Evolutionary conservation across 805 yeast genomes (phyloP).

Genomic region (Wickerhamiella occidentalis): DNA sequence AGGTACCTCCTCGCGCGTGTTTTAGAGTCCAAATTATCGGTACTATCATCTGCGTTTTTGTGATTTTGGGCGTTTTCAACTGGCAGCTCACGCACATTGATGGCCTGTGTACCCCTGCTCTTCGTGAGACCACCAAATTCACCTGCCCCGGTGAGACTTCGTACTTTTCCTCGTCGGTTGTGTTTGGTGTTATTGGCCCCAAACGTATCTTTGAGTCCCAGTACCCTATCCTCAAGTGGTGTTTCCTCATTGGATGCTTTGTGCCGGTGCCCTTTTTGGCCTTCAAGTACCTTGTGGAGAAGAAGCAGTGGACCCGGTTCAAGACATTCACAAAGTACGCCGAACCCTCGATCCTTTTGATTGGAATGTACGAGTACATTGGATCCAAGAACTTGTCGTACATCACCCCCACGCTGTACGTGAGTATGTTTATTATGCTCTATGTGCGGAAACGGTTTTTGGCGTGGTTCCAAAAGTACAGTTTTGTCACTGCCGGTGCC

Average conservation of each 20-base stretch:
- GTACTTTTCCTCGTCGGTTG: slow-evolving; percentile 39
- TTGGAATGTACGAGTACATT: slow-evolving; percentile 10
- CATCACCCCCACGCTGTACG: slow-evolving; percentile 15
- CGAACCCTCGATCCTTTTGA: slow-evolving; percentile 33
- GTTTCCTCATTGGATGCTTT: slow-evolving; percentile 44
- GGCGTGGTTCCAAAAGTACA: slow-evolving; percentile 42
- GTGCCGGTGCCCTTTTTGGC: slow-evolving; percentile 20
- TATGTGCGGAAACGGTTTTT: slow-evolving; percentile 35
- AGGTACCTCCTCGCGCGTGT: slow-evolving; percentile 33
- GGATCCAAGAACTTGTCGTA: slow-evolving; percentile 21
- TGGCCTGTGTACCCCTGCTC: slow-evolving; percentile 36
- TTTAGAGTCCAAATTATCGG: slow-evolving; percentile 32
- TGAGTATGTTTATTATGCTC: slow-evolving; percentile 12
- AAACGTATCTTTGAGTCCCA: slow-evolving; percentile 36
- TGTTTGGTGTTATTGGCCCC: slow-evolving; percentile 56
- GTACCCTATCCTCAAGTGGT: slow-evolving; percentile 52
- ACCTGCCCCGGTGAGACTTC: slow-evolving; percentile 31
- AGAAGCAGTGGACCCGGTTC: slow-evolving; percentile 18
- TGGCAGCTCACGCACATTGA: slow-evolving; percentile 34
- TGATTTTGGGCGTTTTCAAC: slow-evolving; percentile 32
- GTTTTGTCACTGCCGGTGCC: slow-evolving; percentile 43
- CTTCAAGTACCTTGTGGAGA: slow-evolving; percentile 13
- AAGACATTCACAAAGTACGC: slow-evolving; percentile 28
- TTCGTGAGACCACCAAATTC: slow-evolving; percentile 30
- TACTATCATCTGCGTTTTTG: slow-evolving; percentile 33